These are phyloP conservation scores for Claviceps sorghi DNA, from an alignment of 2,329 filamentous ascomycete genomes.

Conservation along the genomic window DNA sequence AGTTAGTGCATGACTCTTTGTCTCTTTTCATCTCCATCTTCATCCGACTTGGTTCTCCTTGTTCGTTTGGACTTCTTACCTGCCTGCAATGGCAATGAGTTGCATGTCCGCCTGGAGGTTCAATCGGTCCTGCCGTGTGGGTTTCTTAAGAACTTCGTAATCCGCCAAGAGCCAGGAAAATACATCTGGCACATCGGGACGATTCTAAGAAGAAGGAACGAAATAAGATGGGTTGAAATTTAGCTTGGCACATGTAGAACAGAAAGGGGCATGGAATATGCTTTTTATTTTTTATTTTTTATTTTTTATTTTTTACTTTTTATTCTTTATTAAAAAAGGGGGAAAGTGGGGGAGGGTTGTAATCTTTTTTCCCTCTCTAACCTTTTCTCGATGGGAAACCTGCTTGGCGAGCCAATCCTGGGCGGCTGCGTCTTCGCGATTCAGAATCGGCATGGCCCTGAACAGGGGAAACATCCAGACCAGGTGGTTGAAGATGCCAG, in stretches of 20 bases:
- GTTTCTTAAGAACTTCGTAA: conserved; percentile 8
- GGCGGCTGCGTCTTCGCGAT: conserved; percentile 9
- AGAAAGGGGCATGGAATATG: background rate
- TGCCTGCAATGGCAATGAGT: conserved; percentile 19
- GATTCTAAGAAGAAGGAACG: background rate
- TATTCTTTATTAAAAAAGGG: too few species aligned
- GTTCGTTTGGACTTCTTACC: conserved; percentile 9
- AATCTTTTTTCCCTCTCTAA: background rate
- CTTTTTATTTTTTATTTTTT: too few species aligned
- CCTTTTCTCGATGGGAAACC: background rate
- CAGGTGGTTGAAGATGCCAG: conserved; percentile 12
- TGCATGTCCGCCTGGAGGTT: conserved; percentile 16
- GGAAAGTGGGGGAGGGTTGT: too few species aligned
- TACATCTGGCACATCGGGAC: conserved; percentile 14
- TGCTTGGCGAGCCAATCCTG: conserved; percentile 8
- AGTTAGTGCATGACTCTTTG: background rate
- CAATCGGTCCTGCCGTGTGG: conserved; percentile 10
- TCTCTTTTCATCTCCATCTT: background rate
- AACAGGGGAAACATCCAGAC: conserved; percentile 9
- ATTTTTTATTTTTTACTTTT: too few species aligned
- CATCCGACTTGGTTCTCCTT: background rate
- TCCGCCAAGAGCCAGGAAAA: conserved; percentile 19
- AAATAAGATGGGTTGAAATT: background rate
- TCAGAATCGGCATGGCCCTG: conserved; percentile 11
- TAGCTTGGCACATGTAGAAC: background rate